Base-by-base conservation (phyloP, 176 grass and related monocot species). In the Themeda triandra region DNA sequence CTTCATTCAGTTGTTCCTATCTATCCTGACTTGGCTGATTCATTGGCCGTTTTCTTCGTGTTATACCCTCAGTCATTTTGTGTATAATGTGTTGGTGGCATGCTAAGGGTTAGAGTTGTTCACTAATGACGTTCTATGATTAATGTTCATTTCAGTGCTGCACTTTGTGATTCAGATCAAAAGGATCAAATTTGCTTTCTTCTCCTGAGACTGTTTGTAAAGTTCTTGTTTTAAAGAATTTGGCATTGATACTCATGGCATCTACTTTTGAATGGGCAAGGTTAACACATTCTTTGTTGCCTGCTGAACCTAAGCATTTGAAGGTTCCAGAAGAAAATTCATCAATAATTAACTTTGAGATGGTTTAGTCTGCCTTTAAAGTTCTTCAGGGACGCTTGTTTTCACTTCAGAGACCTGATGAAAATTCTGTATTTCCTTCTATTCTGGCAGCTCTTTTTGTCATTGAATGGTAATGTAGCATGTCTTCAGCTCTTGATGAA, bases 341-440 rank as follows among this genome's bases (percentile, higher is more conserved):
- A 59, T 87, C 40, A 35, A 63, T 33, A 33, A 33, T 33, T 33
- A 33, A 33, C 32, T 23, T 88, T 89, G 78, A 86, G 69, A 86
- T 78, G 80, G 86, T 82, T 91, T 78, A 4, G 54, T 91, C 91
- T 29, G 79, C 90, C 64, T 93, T 93, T 79, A 87, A 85, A 76
- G 84, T 98, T 86, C 87, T 95, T 63, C 86, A 90, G 35, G 91
- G 88, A 81, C 93, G 92, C 66, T 83, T 94, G 5, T 91, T 91
- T 84, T 81, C 48, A 62, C 82, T 93, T 78, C 78, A 32, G 53
- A 79, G 51, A 69, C 65, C 84, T 30, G 32, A 33, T 2, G 32
- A 33, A 33, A 33, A 33, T 33, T 33, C 32, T 33, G 32, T 33
- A 33, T 33, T 33, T 33, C 32, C 32, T 33, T 33, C 32, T 33